A percentile compares a stretch with the other conserved stretches of the same genome.
These are phyloP conservation scores for Dipodascus albidus DNA, from an alignment of 805 yeast species.

Conservation along the genomic window DNA sequence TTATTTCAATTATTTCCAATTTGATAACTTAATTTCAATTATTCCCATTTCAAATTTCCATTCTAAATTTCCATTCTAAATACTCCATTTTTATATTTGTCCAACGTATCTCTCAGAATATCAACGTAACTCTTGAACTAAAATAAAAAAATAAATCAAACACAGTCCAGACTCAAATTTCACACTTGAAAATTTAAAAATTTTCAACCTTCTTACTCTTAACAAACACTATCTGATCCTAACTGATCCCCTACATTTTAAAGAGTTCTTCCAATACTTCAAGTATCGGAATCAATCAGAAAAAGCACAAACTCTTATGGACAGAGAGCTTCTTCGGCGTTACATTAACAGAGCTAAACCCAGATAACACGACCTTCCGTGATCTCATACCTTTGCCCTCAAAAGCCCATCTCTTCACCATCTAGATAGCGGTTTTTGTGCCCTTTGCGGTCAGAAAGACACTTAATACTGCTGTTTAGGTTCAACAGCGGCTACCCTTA, in stretches of 20 bases:
- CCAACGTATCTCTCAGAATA: not conserved
- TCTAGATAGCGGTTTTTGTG: constrained; percentile 2
- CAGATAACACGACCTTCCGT: constrained; percentile 19
- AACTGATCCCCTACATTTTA: not conserved
- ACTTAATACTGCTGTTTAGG: constrained; percentile 1
- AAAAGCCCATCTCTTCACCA: not conserved
- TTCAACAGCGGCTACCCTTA: constrained; percentile 1
- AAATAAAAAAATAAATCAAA: no score
- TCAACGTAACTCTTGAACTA: not conserved
- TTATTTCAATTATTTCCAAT: no score
- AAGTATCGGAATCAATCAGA: no score
- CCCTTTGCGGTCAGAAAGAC: constrained; percentile 2
- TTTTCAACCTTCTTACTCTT: not conserved
- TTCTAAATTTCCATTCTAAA: no score
- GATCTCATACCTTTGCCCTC: not conserved
- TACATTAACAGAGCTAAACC: constrained; percentile 27
- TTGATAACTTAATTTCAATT: no score
- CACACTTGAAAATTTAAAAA: not conserved
- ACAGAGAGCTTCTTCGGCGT: constrained; percentile 27
- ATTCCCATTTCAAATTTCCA: no score
- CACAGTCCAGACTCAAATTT: no score
- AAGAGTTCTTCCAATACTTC: no score
- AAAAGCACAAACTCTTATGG: constrained; percentile 18
- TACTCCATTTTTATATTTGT: no score
- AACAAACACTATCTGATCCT: no score